Evolutionary conservation across 1,284 basidiomycete species (phyloP).

Genomic region (Malassezia furfur): DNA sequence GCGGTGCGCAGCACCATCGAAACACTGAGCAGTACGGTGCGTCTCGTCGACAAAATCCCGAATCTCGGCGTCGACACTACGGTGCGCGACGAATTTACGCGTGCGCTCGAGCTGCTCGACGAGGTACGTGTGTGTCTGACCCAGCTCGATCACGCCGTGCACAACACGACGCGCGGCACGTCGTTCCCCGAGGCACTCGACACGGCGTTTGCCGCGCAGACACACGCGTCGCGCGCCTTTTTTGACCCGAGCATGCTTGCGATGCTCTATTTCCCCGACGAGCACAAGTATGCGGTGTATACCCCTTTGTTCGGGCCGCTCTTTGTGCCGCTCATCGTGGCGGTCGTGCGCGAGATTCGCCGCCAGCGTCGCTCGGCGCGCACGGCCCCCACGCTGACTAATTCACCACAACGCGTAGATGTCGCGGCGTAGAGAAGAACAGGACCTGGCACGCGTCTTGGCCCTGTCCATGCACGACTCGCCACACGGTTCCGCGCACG

Average conservation of each 20-base stretch:
- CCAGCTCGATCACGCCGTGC: neutral
- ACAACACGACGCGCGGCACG: neutral
- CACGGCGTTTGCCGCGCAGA: constrained; percentile 61
- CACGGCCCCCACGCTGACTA: constrained; percentile 2
- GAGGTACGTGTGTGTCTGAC: neutral
- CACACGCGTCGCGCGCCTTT: constrained; percentile 75
- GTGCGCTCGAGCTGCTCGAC: constrained; percentile 14
- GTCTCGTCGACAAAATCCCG: constrained; percentile 30
- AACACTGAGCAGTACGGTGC: constrained; percentile 34
- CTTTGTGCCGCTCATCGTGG: constrained; percentile 68
- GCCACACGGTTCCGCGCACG: no score
- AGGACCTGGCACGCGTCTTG: constrained; percentile 10
- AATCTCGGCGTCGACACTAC: constrained; percentile 34
- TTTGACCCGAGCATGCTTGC: constrained; percentile 95
- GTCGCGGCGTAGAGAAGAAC: constrained; percentile 18
- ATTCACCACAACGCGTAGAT: constrained; percentile 2
- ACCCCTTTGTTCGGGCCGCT: constrained; percentile 47
- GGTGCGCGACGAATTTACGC: constrained; percentile 24
- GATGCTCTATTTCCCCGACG: constrained; percentile 70
- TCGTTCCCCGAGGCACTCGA: constrained; percentile 50
- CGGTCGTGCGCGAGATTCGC: constrained; percentile 52
- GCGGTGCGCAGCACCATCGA: constrained; percentile 20
- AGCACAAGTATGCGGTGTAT: constrained; percentile 49
- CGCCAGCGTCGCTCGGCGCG: neutral
- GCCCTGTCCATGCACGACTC: constrained; percentile 5